phyloP scores from a whole-genome alignment of 495 filamentous ascomycete genomes.

The Penicillium soppii region DNA sequence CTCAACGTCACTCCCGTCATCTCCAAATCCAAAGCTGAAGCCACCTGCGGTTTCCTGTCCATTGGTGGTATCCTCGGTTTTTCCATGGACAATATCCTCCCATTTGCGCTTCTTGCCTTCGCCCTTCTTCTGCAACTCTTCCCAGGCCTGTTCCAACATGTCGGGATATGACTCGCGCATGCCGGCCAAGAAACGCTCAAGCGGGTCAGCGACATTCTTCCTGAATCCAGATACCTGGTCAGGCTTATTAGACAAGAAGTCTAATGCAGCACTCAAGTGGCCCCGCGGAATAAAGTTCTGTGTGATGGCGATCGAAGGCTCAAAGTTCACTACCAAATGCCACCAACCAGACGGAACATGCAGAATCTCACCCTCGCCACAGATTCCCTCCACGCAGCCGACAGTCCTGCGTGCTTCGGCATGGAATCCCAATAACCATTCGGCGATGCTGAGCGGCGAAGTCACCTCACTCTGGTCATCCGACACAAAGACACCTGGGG shows the following conservation, averaged over 20 bases:
- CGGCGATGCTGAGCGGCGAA: slow-evolving; percentile 88
- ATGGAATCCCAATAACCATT: slow-evolving; percentile 93
- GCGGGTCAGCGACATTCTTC: slow-evolving; percentile 70
- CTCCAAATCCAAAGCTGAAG: slow-evolving; percentile 84
- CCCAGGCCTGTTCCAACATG: slow-evolving; percentile 61
- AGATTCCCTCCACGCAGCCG: slow-evolving; percentile 86
- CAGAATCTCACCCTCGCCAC: slow-evolving; percentile 81
- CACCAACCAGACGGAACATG: slow-evolving; percentile 96
- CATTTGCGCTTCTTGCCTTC: slow-evolving; percentile 77
- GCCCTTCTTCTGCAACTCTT: slow-evolving; percentile 61
- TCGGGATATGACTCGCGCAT: slow-evolving; percentile 64
- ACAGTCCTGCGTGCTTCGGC: slow-evolving; percentile 74
- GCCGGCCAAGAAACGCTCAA: slow-evolving; percentile 68
- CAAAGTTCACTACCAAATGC: slow-evolving; percentile 91
- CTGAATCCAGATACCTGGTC: slow-evolving; percentile 87
- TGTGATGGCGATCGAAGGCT: slow-evolving; percentile 81
- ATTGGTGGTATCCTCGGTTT: slow-evolving; percentile 39
- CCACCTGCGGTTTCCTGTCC: slow-evolving; percentile 49
- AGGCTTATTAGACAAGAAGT: slow-evolving; percentile 78
- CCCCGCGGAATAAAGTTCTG: slow-evolving; percentile 91
- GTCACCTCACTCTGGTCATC: slow-evolving; percentile 93
- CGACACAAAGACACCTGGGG: slow-evolving; percentile 90
- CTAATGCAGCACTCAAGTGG: slow-evolving; percentile 71
- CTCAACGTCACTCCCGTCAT: slow-evolving; percentile 58
- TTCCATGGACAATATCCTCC: slow-evolving; percentile 66